Percentiles rank a stretch among this genome's conserved stretches.
Evolutionary conservation across 1,284 basidiomycete genomes (phyloP).

Genomic region (Cutaneotrichosporon mucoides): DNA sequence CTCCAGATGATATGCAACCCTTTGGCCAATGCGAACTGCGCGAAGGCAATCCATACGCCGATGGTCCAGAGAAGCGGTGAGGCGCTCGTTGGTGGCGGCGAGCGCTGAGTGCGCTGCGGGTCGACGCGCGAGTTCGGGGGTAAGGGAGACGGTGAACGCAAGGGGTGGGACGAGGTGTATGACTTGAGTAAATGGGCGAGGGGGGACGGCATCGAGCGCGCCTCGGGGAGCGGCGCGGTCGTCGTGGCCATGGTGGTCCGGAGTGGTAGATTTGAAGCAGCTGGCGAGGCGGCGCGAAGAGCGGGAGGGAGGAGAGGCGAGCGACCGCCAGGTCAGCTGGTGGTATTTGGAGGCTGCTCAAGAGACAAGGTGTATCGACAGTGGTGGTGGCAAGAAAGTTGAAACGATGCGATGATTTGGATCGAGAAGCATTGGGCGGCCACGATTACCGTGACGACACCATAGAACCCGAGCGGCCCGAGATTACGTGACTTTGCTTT

Average conservation of each 20-base stretch:
- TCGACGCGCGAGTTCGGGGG: constrained; percentile 46
- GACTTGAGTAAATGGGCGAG: constrained; percentile 32
- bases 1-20: constrained; percentile 43
- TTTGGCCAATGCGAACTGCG: constrained; percentile 38
- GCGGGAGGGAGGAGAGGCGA: too few relatives aligned
- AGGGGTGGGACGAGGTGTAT: constrained; percentile 41
- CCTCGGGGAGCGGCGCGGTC: constrained; percentile 4
- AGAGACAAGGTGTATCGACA: too few relatives aligned
- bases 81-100: constrained; percentile 32
- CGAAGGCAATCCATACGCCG: constrained; percentile 41
- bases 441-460: too few relatives aligned
- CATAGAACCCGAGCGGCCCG: background rate
- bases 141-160: constrained; percentile 43
- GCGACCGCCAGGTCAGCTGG: background rate
- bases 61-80: constrained; percentile 39
- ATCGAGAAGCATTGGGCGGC: background rate
- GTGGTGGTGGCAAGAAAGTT: background rate
- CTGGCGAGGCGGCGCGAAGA: background rate
- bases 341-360: too few relatives aligned
- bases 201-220: constrained; percentile 17
- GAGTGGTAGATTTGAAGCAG: background rate
- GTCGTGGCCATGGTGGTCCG: constrained; percentile 8
- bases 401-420: background rate
- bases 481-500: background rate
- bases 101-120: constrained; percentile 34